Conservation (phyloP, 164 flowering plant genomes). For the Magnolia kwangsiensis region DNA sequence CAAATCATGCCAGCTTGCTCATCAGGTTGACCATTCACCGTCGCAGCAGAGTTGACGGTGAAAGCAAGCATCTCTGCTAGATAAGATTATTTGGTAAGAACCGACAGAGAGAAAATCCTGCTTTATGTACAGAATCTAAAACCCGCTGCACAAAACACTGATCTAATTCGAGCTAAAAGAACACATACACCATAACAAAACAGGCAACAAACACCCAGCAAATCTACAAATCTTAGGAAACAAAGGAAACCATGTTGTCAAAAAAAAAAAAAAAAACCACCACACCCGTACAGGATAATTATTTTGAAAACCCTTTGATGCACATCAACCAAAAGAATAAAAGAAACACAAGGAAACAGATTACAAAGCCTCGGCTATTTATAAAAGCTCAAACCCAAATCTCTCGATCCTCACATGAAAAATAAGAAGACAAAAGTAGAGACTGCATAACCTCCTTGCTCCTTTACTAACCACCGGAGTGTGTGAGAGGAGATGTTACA, state of each 20-base stretch:
- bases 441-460: not conserved
- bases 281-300: not conserved
- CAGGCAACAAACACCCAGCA: not conserved
- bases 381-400: not conserved
- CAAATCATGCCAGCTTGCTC: no score
- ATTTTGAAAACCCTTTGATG: not conserved
- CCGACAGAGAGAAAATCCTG: no score
- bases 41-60: no score
- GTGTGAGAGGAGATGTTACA: slow-evolving; percentile 69
- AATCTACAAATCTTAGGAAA: not conserved
- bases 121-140: no score
- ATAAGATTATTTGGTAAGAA: no score
- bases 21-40: no score
- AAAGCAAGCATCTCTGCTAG: no score
- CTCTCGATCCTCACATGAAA: not conserved
- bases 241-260: not conserved
- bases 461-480: slow-evolving; percentile 70
- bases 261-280: not conserved
- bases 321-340: not conserved
- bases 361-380: not conserved
- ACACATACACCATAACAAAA: not conserved
- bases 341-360: not conserved
- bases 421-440: not conserved
- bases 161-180: no score
- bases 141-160: no score